A percentile compares a stretch with the other conserved stretches of the same genome.
These are phyloP conservation scores for Moniliophthora roreri DNA, from an alignment of 1,284 basidiomycete genomes.

Conservation along the genomic window DNA sequence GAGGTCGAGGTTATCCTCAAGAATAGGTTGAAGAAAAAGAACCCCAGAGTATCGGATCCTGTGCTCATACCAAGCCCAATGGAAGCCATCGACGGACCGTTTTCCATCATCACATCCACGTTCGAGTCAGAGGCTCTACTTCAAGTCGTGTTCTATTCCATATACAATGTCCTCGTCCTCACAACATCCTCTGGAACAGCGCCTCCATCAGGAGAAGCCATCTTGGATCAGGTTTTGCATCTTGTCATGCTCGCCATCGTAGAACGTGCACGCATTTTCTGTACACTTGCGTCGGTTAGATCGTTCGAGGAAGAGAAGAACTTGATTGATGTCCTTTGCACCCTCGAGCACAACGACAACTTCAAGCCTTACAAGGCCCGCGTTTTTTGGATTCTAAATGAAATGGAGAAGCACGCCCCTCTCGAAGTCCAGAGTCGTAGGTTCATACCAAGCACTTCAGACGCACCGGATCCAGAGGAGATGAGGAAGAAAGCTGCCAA, in stretches of 20 bases:
- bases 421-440: slow-evolving; percentile 55
- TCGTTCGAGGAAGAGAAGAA: slow-evolving; percentile 59
- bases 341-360: slow-evolving; percentile 72
- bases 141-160: slow-evolving; percentile 77
- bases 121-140: slow-evolving; percentile 70
- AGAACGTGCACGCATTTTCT: slow-evolving; percentile 66
- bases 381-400: slow-evolving; percentile 72
- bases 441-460: slow-evolving; percentile 37
- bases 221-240: slow-evolving; percentile 88
- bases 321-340: slow-evolving; percentile 73
- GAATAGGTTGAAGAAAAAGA: slow-evolving; percentile 68
- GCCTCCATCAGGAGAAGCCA: slow-evolving; percentile 79
- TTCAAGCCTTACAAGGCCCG: slow-evolving; percentile 73
- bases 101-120: slow-evolving; percentile 54
- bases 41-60: slow-evolving; percentile 54
- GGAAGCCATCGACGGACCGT: slow-evolving; percentile 66
- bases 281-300: slow-evolving; percentile 52
- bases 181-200: slow-evolving; percentile 57
- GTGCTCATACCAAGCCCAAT: slow-evolving; percentile 77
- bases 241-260: slow-evolving; percentile 82
- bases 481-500: slow-evolving; percentile 81
- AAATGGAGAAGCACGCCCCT: slow-evolving; percentile 54
- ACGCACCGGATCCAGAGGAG: slow-evolving; percentile 57
- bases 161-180: slow-evolving; percentile 66
- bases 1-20: slow-evolving; percentile 86